Conservation (phyloP, 306 rosid genomes). For the Carpinus viminea region DNA sequence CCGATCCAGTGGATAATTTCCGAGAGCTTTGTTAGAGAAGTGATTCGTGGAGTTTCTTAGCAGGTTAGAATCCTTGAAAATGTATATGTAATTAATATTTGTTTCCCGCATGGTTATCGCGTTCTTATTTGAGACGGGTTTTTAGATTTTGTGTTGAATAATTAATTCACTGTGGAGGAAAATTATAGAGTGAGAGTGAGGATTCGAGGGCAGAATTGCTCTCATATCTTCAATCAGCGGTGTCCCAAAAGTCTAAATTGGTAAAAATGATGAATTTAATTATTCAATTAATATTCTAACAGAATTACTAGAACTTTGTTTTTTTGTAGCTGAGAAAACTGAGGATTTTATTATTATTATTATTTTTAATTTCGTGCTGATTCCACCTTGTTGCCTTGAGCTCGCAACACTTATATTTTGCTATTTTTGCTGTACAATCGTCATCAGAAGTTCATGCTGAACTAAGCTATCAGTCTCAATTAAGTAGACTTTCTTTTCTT, state of each 20-base stretch:
- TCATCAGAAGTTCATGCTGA: not conserved
- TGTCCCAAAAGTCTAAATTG: no score
- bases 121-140: no score
- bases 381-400: not conserved
- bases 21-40: conserved; percentile 24
- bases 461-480: not conserved
- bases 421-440: not conserved
- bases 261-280: no score
- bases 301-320: not conserved
- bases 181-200: no score
- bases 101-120: no score
- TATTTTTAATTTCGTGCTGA: not conserved
- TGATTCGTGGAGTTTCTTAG: conserved; percentile 23
- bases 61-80: conserved; percentile 2
- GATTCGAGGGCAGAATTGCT: no score
- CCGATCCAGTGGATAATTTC: conserved; percentile 46
- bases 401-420: not conserved
- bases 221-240: no score
- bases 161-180: no score
- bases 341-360: no score
- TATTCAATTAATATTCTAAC: no score
- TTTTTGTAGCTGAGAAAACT: not conserved
- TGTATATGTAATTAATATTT: not conserved
- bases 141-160: no score
- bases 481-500: not conserved